Evolutionary conservation across 257 asterid genomes (phyloP).

Genomic region (Gentiana macrophylla): DNA sequence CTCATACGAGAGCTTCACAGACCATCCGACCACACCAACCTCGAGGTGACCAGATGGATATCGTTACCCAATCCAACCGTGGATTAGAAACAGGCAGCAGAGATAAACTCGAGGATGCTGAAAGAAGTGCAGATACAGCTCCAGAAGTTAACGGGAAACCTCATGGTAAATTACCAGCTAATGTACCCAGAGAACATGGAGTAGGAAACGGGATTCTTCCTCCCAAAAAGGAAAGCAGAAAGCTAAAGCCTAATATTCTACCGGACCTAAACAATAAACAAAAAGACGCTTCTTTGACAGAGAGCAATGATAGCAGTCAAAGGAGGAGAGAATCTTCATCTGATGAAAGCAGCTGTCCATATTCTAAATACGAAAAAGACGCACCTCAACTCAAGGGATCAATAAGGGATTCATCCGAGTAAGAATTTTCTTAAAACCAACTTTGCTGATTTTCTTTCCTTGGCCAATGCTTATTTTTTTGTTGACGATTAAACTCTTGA

Average conservation of each 20-base stretch:
- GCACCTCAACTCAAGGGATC: slow-evolving; percentile 83
- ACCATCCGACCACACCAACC: slow-evolving; percentile 31
- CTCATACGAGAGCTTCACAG: slow-evolving; percentile 39
- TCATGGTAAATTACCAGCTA: slow-evolving; percentile 29
- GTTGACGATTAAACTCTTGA: slow-evolving; percentile 11
- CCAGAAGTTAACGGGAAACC: slow-evolving; percentile 32
- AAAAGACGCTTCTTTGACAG: slow-evolving; percentile 43
- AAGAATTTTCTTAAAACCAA: slow-evolving; percentile 21
- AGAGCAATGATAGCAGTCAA: slow-evolving; percentile 40
- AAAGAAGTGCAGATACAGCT: slow-evolving; percentile 27
- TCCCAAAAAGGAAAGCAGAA: slow-evolving; percentile 20
- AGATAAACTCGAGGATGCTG: slow-evolving; percentile 35
- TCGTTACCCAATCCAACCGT: slow-evolving; percentile 33
- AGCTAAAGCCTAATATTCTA: slow-evolving; percentile 34
- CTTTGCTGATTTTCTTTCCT: not conserved
- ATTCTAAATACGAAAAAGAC: slow-evolving; percentile 71
- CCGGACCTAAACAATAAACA: slow-evolving; percentile 44
- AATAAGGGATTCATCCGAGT: slow-evolving; percentile 63
- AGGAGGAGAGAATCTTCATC: slow-evolving; percentile 53
- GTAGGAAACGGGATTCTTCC: slow-evolving; percentile 25
- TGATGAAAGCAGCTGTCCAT: slow-evolving; percentile 53
- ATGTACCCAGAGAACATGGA: slow-evolving; percentile 41
- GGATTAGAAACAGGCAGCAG: slow-evolving; percentile 30
- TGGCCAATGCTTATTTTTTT: slow-evolving; percentile 2
- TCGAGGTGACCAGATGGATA: slow-evolving; percentile 34